These are phyloP conservation scores for Didymosphaeria variabile DNA, from an alignment of 2,329 filamentous ascomycete genomes.

Conservation along the genomic window DNA sequence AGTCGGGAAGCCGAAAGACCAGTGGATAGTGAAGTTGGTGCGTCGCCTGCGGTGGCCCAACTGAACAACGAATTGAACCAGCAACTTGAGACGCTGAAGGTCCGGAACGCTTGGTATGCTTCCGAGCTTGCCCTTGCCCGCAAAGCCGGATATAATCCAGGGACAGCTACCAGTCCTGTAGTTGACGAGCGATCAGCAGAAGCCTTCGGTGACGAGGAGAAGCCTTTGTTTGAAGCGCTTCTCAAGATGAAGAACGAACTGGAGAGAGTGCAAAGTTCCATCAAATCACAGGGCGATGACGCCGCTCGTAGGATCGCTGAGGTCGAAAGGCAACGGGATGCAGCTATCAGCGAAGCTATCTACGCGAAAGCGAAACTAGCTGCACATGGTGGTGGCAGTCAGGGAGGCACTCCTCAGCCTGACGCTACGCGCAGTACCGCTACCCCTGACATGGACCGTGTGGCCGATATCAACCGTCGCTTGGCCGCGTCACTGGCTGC, in stretches of 20 bases:
- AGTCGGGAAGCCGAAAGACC: conserved; percentile 53
- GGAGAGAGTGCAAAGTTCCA: conserved; percentile 85
- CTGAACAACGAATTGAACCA: conserved; percentile 80
- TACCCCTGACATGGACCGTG: conserved; percentile 70
- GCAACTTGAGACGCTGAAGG: conserved; percentile 85
- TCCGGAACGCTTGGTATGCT: conserved; percentile 94
- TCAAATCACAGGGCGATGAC: conserved; percentile 85
- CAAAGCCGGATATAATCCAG: conserved; percentile 86
- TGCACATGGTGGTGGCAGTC: conserved; percentile 75
- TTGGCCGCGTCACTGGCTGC: conserved; percentile 81
- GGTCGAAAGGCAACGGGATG: conserved; percentile 92
- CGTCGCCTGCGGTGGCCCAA: conserved; percentile 66
- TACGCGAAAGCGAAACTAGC: conserved; percentile 94
- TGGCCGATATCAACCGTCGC: conserved; percentile 79
- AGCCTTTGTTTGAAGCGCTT: conserved; percentile 89
- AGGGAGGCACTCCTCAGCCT: conserved; percentile 64
- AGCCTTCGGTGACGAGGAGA: conserved; percentile 89
- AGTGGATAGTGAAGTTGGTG: conserved; percentile 68
- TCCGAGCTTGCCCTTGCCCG: conserved; percentile 92
- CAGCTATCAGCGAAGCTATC: conserved; percentile 91
- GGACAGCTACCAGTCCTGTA: conserved; percentile 72
- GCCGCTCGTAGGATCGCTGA: conserved; percentile 92
- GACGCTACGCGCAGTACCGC: conserved; percentile 67
- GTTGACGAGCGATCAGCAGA: conserved; percentile 81
- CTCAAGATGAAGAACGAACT: conserved; percentile 91